Base-by-base conservation (phyloP, 2,329 filamentous ascomycete genomes). In the Claviceps arundinis region DNA sequence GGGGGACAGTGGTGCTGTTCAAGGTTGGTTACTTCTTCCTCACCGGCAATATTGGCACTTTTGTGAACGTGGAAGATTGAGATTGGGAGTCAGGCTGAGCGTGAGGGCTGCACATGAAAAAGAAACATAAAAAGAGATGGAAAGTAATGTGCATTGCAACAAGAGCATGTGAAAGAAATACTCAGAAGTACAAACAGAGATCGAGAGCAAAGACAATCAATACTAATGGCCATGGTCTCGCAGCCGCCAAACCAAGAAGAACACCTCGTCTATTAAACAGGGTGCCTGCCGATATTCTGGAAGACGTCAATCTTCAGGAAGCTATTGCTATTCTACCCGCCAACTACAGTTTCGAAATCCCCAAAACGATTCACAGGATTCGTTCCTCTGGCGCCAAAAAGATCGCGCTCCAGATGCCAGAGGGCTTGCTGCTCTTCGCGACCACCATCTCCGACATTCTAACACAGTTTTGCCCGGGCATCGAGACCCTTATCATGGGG, bases 321-420 rank as follows among this genome's bases (percentile, higher is more conserved):
- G 93, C 93, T 3, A 89, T 97, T 54, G 76, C 82, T 5, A 78
- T 98, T 37, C 80, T 98, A 2, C 93, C 93, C 1, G 73, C 81
- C n/a, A 98, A 98, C 73, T 98, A 98, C 76, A 91, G 87, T 61
- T 98, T 98, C 66, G 93, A 98, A 72, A 89, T 98, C 52, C 93
- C 89, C 65, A 98, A 98, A 72, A 98, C 93, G 8, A 94, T 98
- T 61, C 89, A 97, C 69, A 83, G 91, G 47, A 90, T 98, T 66
- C 85, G 88, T 45, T 85, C 84, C 1, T 81, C 85, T 8, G 82
- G 79, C 8, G 84, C 90, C 1, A 91, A 83, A 64, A 85, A 84
- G 58, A 83, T 98, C 2, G 94, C 91, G 0, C 75, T 98, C n/a
- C 93, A 98, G 68, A 93, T 98, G 75, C 93, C 93, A 5, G 94